These are phyloP conservation scores for Salix udensis DNA, from an alignment of 345 rosid genomes.

Conservation along the genomic window DNA sequence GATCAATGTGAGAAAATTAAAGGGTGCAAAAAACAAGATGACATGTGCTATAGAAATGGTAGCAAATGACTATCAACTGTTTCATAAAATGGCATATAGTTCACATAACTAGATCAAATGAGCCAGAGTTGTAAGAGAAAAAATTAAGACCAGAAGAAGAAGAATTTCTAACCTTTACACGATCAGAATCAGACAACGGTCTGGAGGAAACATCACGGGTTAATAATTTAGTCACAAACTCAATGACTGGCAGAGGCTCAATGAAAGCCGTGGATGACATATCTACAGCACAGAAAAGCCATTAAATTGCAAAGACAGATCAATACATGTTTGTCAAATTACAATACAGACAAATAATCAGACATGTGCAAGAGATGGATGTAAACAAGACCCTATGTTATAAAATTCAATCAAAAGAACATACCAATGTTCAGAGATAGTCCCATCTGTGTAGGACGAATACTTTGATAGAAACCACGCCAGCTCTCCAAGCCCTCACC, in stretches of 20 bases:
- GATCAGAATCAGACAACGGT: conserved; percentile 85
- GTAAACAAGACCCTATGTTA: not conserved
- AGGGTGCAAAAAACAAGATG: not conserved
- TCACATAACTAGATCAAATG: not conserved
- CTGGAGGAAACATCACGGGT: conserved; percentile 66
- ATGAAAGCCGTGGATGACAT: conserved; percentile 97
- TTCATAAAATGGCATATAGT: not conserved
- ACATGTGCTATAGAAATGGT: not conserved
- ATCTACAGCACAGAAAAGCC: conserved; percentile 41
- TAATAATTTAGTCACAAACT: conserved; percentile 62
- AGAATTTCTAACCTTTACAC: conserved; percentile 62
- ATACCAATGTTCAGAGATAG: conserved; percentile 80
- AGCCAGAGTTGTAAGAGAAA: not conserved
- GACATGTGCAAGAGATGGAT: not conserved
- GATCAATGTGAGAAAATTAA: not conserved
- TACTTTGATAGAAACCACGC: conserved; percentile 97
- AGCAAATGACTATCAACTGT: not conserved
- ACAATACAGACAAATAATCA: not conserved
- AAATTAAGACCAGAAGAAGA: not conserved
- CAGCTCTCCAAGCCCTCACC: conserved; percentile 97
- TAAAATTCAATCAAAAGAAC: not conserved
- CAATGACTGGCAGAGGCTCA: conserved; percentile 79
- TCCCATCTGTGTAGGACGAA: conserved; percentile 97
- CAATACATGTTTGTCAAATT: too few species aligned
- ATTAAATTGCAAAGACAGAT: not conserved